Base-by-base conservation (phyloP, 805 yeast species). In the Dipodascus geniculatus region DNA sequence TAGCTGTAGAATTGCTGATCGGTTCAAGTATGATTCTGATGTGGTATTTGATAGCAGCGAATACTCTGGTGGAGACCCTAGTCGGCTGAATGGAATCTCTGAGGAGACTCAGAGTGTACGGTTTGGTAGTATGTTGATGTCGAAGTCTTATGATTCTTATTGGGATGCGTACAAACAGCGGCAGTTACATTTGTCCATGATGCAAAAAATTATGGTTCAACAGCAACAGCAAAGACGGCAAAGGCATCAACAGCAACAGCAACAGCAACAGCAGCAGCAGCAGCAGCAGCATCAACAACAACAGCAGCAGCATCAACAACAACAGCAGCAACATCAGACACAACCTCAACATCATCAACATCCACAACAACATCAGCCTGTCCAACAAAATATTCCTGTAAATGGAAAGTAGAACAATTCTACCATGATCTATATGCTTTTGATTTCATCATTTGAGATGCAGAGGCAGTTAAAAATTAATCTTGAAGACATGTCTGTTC, bases 91-190 rank as follows among this genome's bases (percentile, higher is more conserved):
- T 64, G 84, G 85, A 58, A 87, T 90, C 47, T 79, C 88, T 14
- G 83, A 83, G 53, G 91, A 83, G 51, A 89, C 96, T 1, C 97
- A 90, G 68, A 82, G 86, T 1, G 86, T 91, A 28, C 74, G 97
- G 56, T 90, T 90, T 69, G 96, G 96, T 6, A 80, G 95, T 3
- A 89, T 89, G 96, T 69, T 91, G 31, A 73, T 89, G 47, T 80
- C 93, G 2, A 91, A 90, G 67, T 83, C 96, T 0, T 86, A 86
- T 64, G 96, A 89, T 53, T 77, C 82, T 51, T 71, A 83, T 58
- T 73, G 87, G 61, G 88, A 89, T 64, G 84, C 90, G 20, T 81
- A 86, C 53, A 76, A 80, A 62, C 81, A 82, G 68, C 76, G 93
- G 60, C 81, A 83, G 68, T 89, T 79, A 68, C 82, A 68, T 51